Conservation (phyloP, 2,329 filamentous ascomycete species). For the Pseudogymnoascus sp. region DNA sequence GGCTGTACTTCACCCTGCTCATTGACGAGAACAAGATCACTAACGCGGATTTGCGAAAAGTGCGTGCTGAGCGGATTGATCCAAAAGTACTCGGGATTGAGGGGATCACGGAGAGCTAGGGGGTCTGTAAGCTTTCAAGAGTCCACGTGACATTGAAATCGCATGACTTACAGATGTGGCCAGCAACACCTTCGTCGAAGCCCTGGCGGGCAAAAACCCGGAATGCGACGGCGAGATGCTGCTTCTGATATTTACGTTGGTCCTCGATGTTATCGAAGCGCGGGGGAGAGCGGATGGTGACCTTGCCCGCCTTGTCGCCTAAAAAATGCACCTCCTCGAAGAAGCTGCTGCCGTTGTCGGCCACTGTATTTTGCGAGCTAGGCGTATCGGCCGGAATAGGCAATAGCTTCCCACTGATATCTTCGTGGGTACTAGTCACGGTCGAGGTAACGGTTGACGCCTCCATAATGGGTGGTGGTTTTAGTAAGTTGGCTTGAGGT, state of each 20-base stretch:
- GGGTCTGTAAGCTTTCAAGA: neutral
- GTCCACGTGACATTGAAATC: neutral
- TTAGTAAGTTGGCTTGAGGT: neutral
- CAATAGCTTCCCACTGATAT: neutral
- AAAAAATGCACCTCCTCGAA: slow-evolving; percentile 18
- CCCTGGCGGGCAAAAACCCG: slow-evolving; percentile 38
- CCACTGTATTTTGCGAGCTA: neutral
- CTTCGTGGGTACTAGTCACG: neutral
- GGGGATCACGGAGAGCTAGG: slow-evolving; percentile 32
- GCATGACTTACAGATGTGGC: slow-evolving; percentile 34
- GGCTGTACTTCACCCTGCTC: slow-evolving; percentile 51
- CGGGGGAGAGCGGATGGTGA: slow-evolving; percentile 15
- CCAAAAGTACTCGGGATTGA: slow-evolving; percentile 34
- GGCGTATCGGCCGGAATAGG: neutral
- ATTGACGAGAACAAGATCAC: slow-evolving; percentile 60
- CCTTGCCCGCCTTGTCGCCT: slow-evolving; percentile 18
- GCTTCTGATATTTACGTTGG: slow-evolving; percentile 26
- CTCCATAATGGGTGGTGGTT: neutral
- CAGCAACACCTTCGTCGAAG: slow-evolving; percentile 36
- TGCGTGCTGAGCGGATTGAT: slow-evolving; percentile 61
- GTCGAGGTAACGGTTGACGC: neutral
- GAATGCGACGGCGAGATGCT: slow-evolving; percentile 41
- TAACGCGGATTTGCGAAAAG: slow-evolving; percentile 55
- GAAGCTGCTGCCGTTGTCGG: slow-evolving; percentile 12
- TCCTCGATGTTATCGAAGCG: slow-evolving; percentile 23